These are phyloP conservation scores for Mortierella sp. DNA, from an alignment of 371 early-diverging fungal species.

Conservation along the genomic window DNA sequence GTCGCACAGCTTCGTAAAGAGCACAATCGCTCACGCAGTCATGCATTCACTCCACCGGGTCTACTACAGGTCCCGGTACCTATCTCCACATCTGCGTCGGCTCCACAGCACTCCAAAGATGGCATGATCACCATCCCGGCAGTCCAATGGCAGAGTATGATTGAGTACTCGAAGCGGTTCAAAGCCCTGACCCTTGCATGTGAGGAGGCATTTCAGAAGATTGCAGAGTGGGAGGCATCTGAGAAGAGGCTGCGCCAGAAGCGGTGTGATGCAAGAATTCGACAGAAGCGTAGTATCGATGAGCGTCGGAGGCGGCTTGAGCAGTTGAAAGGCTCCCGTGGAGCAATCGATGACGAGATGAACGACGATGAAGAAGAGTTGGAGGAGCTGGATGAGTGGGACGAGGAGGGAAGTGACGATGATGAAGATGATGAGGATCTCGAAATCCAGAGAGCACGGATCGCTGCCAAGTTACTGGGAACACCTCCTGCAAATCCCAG, in stretches of 20 bases:
- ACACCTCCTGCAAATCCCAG: neutral
- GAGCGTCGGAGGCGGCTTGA: constrained; percentile 12
- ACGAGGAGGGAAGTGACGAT: constrained; percentile 32
- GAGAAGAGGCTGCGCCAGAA: constrained; percentile 17
- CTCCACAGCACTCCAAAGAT: constrained; percentile 5
- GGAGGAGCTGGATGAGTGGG: constrained; percentile 38
- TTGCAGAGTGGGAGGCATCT: constrained; percentile 24
- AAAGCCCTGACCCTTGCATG: constrained; percentile 16
- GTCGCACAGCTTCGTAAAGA: neutral
- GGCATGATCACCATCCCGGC: constrained; percentile 17
- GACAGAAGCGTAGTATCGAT: constrained; percentile 15
- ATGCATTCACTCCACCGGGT: neutral
- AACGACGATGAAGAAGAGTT: constrained; percentile 33
- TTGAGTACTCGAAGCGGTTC: constrained; percentile 31
- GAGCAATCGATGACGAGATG: constrained; percentile 1
- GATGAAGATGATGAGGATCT: constrained; percentile 27
- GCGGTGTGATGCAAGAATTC: constrained; percentile 1
- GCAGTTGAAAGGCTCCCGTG: neutral
- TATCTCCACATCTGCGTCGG: neutral
- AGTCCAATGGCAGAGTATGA: constrained; percentile 25
- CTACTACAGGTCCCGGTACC: neutral
- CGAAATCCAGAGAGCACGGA: constrained; percentile 17
- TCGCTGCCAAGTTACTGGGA: constrained; percentile 19
- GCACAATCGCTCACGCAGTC: neutral
- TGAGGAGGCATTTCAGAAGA: constrained; percentile 18